Evolutionary conservation across 169 alveolate species (phyloP).

Genomic region (Cryptosporidium sp.): DNA sequence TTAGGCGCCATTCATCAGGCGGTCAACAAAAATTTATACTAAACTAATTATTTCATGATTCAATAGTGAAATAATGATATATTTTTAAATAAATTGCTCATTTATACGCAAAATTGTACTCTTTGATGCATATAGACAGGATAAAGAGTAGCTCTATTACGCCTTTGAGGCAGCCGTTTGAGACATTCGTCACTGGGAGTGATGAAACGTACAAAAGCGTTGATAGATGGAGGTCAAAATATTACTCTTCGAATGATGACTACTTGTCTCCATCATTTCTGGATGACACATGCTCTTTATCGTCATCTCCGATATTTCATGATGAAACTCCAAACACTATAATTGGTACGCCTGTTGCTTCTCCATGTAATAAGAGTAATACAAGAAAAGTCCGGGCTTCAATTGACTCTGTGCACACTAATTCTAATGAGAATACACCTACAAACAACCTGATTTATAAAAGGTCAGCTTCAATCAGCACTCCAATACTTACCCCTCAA

Average conservation of each 20-base stretch:
- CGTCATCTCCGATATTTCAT: conserved; percentile 59
- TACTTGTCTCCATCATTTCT: conserved; percentile 58
- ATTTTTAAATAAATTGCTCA: neutral
- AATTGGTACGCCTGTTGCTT: neutral
- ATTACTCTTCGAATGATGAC: conserved; percentile 31
- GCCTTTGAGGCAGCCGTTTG: conserved; percentile 72
- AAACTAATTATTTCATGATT: neutral
- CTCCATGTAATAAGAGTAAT: conserved; percentile 8
- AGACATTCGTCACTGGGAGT: conserved; percentile 22
- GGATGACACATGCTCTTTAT: conserved; percentile 41
- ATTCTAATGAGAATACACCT: conserved; percentile 64
- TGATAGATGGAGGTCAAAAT: conserved; percentile 54
- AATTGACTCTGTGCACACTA: neutral
- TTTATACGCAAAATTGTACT: neutral
- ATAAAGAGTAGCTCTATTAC: conserved; percentile 37
- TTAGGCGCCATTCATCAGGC: conserved; percentile 15
- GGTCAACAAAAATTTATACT: conserved; percentile 24
- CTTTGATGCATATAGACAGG: conserved; percentile 28
- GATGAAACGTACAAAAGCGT: conserved; percentile 18
- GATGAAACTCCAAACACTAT: conserved; percentile 54
- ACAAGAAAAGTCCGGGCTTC: neutral
- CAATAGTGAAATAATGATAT: conserved; percentile 19
- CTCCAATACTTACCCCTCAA: conserved; percentile 36
- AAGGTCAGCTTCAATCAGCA: conserved; percentile 23
- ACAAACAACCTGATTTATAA: neutral